Evolutionary conservation across 768 basidiomycete species (phyloP), one percentile per base, ranked within the genome.

Genomic region (Mycena venus): DNA sequence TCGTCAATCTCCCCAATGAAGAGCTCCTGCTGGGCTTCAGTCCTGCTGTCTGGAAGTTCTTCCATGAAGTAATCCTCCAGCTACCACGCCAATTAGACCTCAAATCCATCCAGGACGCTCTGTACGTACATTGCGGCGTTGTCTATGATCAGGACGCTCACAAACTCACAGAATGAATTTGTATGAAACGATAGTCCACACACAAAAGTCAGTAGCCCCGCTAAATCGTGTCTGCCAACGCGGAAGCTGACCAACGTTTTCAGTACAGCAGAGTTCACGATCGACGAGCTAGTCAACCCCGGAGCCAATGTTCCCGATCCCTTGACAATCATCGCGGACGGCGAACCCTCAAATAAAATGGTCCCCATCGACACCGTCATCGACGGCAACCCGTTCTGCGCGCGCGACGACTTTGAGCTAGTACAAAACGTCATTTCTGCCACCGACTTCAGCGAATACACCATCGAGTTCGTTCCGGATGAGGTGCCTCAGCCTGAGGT

Each of bases 281-380:
- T 53, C 15, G 32, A 31, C 34, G 71, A 72, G 29, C 49, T 67
- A 23, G 27, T 72, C 8, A 72, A 72, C 59, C 71, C 71, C 27
- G 71, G 64, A 1, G 49, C 64, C 15, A 29, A 49, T 38, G 8
- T 27, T 14, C 62, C 53, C 21, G 55, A 25, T 23, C 63, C 70
- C 9, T 15, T 71, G 27, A n/a, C n/a, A n/a, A 7, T 47, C 21
- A 5, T 36, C 36, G 27, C 17, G 47, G 34, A 51, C 23, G 68
- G 17, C 12, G 29, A 25, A 21, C 36, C n/a, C 53, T 11, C 1
- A 10, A n/a, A 31, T 2, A 32, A 4, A 25, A 7, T 1, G 11
- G 23, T 36, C 31, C 42, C 21, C 15, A 11, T 72, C 32, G 42
- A 59, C 12, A 19, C n/a, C n/a, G 47, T 25, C 5, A 38, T 32